Evolutionary conservation across 2,329 filamentous ascomycete species (phyloP), one percentile per base, ranked within the genome.

Genomic region (Microcyclosporella mali): DNA sequence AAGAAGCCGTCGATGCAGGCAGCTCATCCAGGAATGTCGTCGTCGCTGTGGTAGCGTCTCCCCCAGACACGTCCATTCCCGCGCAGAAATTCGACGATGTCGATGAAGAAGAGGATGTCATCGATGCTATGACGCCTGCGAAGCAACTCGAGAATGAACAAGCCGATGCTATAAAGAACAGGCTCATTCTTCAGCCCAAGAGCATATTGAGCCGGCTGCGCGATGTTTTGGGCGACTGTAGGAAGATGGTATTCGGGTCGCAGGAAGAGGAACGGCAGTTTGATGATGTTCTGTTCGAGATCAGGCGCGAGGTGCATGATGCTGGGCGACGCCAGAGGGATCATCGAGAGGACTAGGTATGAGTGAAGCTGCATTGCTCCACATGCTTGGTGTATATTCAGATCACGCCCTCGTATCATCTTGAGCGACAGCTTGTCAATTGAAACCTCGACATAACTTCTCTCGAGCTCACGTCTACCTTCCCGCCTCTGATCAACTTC

Each of bases 281-380:
- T 52, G 86, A 92, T 58, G 83, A 89, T 59, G 68, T 87, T 55
- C 72, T 92, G 59, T 86, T 89, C 69, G 84, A 90, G 61, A 78
- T 90, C 51, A 82, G 85, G 62, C 74, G 77, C 50, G 80, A 84
- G 61, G 73, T 89, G 39, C 85, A 84, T 61, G 78, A 82, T 43
- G 86, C 85, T 12, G 81, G 42, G 3, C 15, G 41, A 18, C 34
- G 43, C 4, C 34, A 30, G 9, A 37, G 37, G 33, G 30, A 34
- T 19, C 25, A 34, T 27, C 43, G 35, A 43, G 17, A 7, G n/a
- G n/a, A n/a, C n/a, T n/a, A n/a, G n/a, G n/a, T n/a, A n/a, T 4
- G 3, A 34, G 15, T 30, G 36, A 38, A 30, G 32, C 17, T 34
- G 32, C 21, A 25, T 25, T 25, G 21, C 21, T 25, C 21, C 4